These are phyloP conservation scores for Boletus smithii DNA, from an alignment of 1,284 basidiomycete species.

Conservation along the genomic window DNA sequence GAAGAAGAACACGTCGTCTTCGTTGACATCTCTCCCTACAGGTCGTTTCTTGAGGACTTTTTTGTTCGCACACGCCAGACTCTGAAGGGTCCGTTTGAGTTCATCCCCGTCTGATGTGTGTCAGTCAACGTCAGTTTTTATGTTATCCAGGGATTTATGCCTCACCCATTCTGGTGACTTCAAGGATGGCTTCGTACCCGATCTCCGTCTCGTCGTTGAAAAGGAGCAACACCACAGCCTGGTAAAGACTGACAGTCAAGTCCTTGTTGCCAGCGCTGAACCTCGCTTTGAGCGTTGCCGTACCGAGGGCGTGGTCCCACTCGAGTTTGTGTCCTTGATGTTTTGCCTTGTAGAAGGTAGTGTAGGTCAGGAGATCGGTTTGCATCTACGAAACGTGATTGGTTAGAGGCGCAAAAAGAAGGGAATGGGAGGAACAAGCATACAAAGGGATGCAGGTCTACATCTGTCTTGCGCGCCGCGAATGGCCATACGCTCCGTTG, in stretches of 20 bases:
- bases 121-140: conserved; percentile 3
- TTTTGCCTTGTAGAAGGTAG: conserved; percentile 69
- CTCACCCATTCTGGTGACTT: conserved; percentile 74
- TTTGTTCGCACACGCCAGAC: conserved; percentile 87
- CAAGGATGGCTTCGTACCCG: conserved; percentile 66
- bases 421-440: conserved; percentile 21
- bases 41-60: conserved; percentile 85
- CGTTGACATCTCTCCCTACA: conserved; percentile 73
- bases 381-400: conserved; percentile 58
- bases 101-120: conserved; percentile 61
- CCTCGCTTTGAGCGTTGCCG: conserved; percentile 65
- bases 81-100: conserved; percentile 83
- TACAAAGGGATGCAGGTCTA: conserved; percentile 53
- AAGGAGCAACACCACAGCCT: conserved; percentile 84
- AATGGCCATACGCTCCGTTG: conserved; percentile 80
- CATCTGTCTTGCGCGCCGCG: conserved; percentile 44
- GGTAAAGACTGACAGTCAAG: conserved; percentile 87
- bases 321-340: conserved; percentile 72
- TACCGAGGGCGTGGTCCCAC: conserved; percentile 83
- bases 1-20: conserved; percentile 71
- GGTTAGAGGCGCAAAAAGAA: not conserved
- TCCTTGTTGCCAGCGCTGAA: conserved; percentile 81
- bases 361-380: conserved; percentile 59
- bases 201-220: conserved; percentile 75
- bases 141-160: conserved; percentile 8